Evolutionary conservation across 257 asterid genomes (phyloP).

Genomic region (Schizonepeta tenuifolia): DNA sequence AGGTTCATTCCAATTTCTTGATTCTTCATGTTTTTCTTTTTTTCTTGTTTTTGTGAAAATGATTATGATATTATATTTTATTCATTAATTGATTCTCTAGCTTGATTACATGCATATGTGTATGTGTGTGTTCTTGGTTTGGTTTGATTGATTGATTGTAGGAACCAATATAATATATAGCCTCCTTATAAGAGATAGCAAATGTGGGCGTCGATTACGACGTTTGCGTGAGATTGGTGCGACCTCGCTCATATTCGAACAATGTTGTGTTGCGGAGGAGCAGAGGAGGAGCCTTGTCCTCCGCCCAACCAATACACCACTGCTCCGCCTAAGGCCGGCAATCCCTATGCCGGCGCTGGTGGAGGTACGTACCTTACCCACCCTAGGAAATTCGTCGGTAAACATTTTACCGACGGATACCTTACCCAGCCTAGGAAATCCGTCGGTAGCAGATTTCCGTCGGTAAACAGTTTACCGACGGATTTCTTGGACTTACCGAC

Average conservation of each 20-base stretch:
- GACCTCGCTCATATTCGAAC: slow-evolving; percentile 26
- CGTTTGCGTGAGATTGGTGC: slow-evolving; percentile 33
- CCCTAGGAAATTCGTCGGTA: too few relatives aligned
- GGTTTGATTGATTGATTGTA: slow-evolving; percentile 12
- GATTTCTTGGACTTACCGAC: too few relatives aligned
- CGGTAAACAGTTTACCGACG: too few relatives aligned
- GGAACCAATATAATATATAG: slow-evolving; percentile 19
- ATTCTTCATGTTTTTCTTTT: background rate
- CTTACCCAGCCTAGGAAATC: too few relatives aligned
- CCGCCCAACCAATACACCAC: slow-evolving; percentile 67
- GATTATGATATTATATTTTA: background rate
- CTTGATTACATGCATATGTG: too few relatives aligned
- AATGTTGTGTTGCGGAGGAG: slow-evolving; percentile 95
- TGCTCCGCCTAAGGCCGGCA: slow-evolving; percentile 76
- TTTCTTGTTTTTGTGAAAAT: background rate
- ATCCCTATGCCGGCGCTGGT: slow-evolving; percentile 63
- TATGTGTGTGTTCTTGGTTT: background rate
- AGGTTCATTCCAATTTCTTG: slow-evolving; percentile 29
- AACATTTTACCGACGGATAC: too few relatives aligned
- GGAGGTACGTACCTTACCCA: slow-evolving; percentile 48
- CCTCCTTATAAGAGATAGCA: slow-evolving; percentile 23
- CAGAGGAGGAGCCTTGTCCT: slow-evolving; percentile 80
- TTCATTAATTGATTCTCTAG: background rate
- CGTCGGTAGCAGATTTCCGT: too few relatives aligned
- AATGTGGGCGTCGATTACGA: slow-evolving; percentile 34